phyloP scores from a whole-genome alignment of 768 basidiomycete genomes.

The Trametes meyenii region DNA sequence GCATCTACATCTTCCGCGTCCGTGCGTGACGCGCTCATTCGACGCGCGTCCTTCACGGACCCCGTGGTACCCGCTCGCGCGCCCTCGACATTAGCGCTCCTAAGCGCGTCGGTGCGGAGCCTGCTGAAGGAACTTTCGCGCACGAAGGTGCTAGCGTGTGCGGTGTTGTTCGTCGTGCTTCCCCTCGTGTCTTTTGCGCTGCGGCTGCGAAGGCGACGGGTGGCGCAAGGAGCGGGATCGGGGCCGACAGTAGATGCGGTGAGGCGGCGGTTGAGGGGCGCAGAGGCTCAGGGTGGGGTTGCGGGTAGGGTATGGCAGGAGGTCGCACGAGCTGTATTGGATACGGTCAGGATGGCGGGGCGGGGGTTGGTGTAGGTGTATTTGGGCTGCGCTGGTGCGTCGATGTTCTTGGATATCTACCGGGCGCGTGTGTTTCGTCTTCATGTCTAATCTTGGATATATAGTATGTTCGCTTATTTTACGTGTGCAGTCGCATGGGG shows the following conservation, averaged over 20 bases:
- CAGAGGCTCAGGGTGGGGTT: conserved; percentile 40
- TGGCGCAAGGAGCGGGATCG: conserved; percentile 28
- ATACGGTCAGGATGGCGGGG: conserved; percentile 78
- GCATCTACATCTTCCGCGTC: neutral
- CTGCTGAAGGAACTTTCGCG: conserved; percentile 52
- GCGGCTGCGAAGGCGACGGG: conserved; percentile 50
- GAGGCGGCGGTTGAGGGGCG: conserved; percentile 52
- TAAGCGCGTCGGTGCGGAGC: conserved; percentile 24
- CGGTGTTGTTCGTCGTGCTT: conserved; percentile 43
- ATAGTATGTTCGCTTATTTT: neutral
- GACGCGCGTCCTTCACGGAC: conserved; percentile 19
- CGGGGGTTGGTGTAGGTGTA: conserved; percentile 60
- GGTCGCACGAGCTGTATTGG: conserved; percentile 53
- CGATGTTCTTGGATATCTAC: conserved; percentile 37
- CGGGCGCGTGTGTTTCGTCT: too few species aligned
- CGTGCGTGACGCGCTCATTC: conserved; percentile 3
- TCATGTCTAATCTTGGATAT: neutral
- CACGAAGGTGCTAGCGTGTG: conserved; percentile 51
- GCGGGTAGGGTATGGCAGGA: conserved; percentile 52
- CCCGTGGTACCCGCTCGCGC: conserved; percentile 23
- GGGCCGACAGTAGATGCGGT: conserved; percentile 56
- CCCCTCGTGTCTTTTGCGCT: conserved; percentile 51
- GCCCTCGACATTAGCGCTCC: conserved; percentile 29
- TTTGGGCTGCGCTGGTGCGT: conserved; percentile 22
- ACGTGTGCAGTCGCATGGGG: too few species aligned